Conservation (phyloP, 1,284 basidiomycete species). For the Athelia sp. region DNA sequence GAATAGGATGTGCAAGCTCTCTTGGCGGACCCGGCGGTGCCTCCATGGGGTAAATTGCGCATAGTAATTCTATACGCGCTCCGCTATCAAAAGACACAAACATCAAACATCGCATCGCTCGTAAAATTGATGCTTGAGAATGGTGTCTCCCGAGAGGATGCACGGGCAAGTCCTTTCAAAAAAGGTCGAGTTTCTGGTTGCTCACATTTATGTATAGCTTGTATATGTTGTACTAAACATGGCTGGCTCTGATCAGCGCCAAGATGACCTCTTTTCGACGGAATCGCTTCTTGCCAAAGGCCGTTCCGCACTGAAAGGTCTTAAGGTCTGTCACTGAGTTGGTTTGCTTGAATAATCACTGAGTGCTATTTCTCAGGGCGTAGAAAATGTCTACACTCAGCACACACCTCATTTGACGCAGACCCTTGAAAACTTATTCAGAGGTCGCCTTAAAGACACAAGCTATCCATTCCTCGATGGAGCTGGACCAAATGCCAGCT, state of each 20-base stretch:
- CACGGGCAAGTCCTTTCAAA: slow-evolving; percentile 49
- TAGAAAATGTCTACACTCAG: slow-evolving; percentile 99
- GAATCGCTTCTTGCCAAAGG: slow-evolving; percentile 95
- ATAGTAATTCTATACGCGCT: slow-evolving; percentile 94
- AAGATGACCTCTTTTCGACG: slow-evolving; percentile 96
- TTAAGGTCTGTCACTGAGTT: slow-evolving; percentile 58
- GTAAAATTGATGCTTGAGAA: slow-evolving; percentile 80
- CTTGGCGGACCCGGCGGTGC: slow-evolving; percentile 63
- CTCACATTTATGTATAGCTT: slow-evolving; percentile 44
- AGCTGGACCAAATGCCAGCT: slow-evolving; percentile 55
- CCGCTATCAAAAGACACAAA: slow-evolving; percentile 91
- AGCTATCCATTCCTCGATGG: slow-evolving; percentile 89
- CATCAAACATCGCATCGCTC: slow-evolving; percentile 78
- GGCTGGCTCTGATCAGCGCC: slow-evolving; percentile 92
- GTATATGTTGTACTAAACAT: slow-evolving; percentile 94
- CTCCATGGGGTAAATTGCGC: slow-evolving; percentile 82
- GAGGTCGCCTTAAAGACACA: slow-evolving; percentile 80
- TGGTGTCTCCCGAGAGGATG: slow-evolving; percentile 82
- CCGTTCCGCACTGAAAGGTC: slow-evolving; percentile 89
- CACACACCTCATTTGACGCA: slow-evolving; percentile 92
- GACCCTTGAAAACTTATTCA: slow-evolving; percentile 88
- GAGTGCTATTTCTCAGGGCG: slow-evolving; percentile 56
- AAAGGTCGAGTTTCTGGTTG: slow-evolving; percentile 1
- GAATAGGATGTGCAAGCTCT: slow-evolving; percentile 74
- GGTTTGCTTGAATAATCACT: slow-evolving; percentile 3